Evolutionary conservation across 179 eudicot genomes (phyloP).

Genomic region (Vitellaria paradoxa): DNA sequence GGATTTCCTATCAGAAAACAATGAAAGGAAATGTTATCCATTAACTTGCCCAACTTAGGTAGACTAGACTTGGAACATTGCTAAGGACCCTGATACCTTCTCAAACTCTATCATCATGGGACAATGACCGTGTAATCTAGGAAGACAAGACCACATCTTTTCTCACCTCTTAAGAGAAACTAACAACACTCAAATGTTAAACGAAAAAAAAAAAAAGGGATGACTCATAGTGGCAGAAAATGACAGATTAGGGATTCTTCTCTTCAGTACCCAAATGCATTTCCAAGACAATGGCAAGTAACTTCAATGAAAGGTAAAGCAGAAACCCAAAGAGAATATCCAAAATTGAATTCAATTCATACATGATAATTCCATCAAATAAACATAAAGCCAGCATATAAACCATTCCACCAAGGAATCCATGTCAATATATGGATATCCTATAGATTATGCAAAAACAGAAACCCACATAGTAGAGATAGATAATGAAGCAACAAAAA

Average conservation of each 20-base stretch:
- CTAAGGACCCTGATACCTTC: not conserved
- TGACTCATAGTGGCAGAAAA: conserved; percentile 5
- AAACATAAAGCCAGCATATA: conserved; percentile 20
- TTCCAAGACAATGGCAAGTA: conserved; percentile 25
- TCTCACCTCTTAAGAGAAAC: not conserved
- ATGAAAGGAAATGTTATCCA: not conserved
- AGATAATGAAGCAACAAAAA: conserved; percentile 2
- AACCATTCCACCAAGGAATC: conserved; percentile 11
- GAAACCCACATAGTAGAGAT: conserved; percentile 1
- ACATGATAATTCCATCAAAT: conserved; percentile 20
- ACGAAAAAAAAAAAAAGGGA: not conserved
- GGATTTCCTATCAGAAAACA: not conserved
- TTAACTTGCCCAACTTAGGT: not conserved
- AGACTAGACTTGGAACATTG: not conserved
- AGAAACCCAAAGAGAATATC: conserved; percentile 21
- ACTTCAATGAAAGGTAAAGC: conserved; percentile 24
- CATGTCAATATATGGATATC: conserved; percentile 11
- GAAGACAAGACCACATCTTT: not conserved
- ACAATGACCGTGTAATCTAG: conserved; percentile 1
- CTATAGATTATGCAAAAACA: conserved; percentile 13
- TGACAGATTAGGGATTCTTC: conserved; percentile 25
- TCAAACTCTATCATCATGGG: not conserved
- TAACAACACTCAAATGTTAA: not conserved
- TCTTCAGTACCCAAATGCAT: conserved; percentile 17
- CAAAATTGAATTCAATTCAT: conserved; percentile 24